Percentiles rank a stretch among this genome's conserved stretches.
phyloP scores from a whole-genome alignment of 148 eudicot genomes.

The Rhododendron griersonianum region DNA sequence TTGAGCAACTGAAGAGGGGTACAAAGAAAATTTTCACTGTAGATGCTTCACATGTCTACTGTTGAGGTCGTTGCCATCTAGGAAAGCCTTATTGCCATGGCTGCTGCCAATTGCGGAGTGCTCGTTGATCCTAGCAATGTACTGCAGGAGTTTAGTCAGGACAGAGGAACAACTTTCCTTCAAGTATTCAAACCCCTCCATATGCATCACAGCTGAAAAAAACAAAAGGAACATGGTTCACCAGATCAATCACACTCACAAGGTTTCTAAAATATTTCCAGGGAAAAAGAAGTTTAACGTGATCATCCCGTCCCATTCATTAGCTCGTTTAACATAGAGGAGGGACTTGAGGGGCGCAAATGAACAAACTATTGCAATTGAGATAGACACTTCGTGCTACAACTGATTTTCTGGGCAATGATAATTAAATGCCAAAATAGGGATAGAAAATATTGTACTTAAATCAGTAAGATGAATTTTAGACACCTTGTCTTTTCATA shows the following conservation, averaged over 20 bases:
- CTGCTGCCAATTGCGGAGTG: constrained; percentile 27
- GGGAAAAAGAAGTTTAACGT: neutral
- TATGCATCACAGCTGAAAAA: constrained; percentile 66
- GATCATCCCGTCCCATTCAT: neutral
- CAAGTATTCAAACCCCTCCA: constrained; percentile 64
- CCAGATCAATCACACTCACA: neutral
- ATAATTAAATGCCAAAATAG: neutral
- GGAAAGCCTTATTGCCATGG: constrained; percentile 22
- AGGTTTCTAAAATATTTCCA: neutral
- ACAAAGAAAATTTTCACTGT: constrained; percentile 14
- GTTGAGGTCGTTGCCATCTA: constrained; percentile 43
- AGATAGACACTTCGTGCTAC: neutral
- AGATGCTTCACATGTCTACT: constrained; percentile 54
- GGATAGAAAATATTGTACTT: neutral
- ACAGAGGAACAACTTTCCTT: constrained; percentile 16
- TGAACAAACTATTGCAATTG: neutral
- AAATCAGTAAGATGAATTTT: neutral
- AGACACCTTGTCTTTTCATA: neutral
- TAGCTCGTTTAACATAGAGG: neutral
- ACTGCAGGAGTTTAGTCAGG: constrained; percentile 42
- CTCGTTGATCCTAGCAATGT: constrained; percentile 38
- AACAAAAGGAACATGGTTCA: no score
- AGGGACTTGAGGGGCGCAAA: neutral
- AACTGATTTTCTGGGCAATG: neutral
- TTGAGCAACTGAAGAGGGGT: neutral